Base-by-base conservation (phyloP, 73 alveolate species). In the Paramecium sonneborni region DNA sequence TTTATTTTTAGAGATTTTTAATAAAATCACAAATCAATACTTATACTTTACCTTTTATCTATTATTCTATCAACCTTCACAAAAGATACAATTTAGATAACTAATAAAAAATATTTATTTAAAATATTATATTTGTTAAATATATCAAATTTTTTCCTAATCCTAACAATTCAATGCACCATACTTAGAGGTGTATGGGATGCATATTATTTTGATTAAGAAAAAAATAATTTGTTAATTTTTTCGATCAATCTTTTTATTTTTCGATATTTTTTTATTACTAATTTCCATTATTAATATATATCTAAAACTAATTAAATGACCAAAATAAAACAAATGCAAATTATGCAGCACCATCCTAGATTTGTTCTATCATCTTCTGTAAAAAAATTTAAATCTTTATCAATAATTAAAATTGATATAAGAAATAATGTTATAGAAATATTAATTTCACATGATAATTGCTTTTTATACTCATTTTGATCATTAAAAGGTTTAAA, bases 301-400 rank as follows among this genome's bases (percentile, higher is more conserved):
- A 35, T 35, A 74, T 74, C 87, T 3, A 74, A 8, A 2, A 74
- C 20, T 21, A 74, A 21, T 74, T 74, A 74, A 74, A 38, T 35
- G 34, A 74, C 34, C 20, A 74, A 21, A 32, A 74, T 74, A 35
- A 37, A 74, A 35, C 67, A 15, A 1, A 74, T 74, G 20, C 87
- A 35, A 35, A 74, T 10, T 4, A 74, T 74, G 37, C 87, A 74
- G 46, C 39, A 30, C 87, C 87, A 74, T 14, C 87, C 87, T 30
- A 74, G 12, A 67, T 30, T 23, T 24, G 23, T 52, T 52, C 32
- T 52, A 21, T 52, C 68, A 15, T 67, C 84, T 67, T 32, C 44
- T 26, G 38, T 67, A 67, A 67, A 67, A 26, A 67, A 30, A 30
- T 30, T 7, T 6, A 26, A 30, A 14, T 67, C 84, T 32, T 32